Base-by-base conservation (phyloP, 768 basidiomycete species). In the Chalciporus chontae region DNA sequence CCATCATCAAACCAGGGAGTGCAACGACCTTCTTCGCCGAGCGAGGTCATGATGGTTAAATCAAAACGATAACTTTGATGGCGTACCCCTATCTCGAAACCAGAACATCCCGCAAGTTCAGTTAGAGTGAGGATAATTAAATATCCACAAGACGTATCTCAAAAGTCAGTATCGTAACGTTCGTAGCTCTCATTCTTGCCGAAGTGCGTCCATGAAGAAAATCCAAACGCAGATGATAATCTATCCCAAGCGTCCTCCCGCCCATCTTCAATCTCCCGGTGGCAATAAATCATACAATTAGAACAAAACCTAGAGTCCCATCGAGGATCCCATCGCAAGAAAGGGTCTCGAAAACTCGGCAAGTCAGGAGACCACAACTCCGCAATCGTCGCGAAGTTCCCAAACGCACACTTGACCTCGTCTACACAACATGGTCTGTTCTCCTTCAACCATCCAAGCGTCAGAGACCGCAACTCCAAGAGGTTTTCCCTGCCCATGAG, bases 401-500 rank as follows among this genome's bases (percentile, higher is more conserved):
- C 60, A 3, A 60, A 17, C 4, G 57, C 52, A 19, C 60, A 62
- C 44, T 50, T 59, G 36, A 62, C 29, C 23, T 62, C 38, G 27
- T 62, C 60, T 9, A 24, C 48, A 26, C 60, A 62, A 15, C 34
- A 62, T 7, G 52, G 44, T 11, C 57, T 44, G 11, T 31, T 36
- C 27, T 38, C 21, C 34, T 50, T 62, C 32, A 62, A 8, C 60
- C 60, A 63, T 11, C 51, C 52, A 34, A 62, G 60, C 1, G 57
- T 43, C 2, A 63, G 43, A 8, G 52, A 56, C 10, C 54, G 57
- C 18, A 62, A 34, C 47, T 62, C 60, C 10, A 57, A 40, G 17
- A 62, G 61, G 23, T 54, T 59, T 52, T 62, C 57, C n/a, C 57
- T 50, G 8, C 60, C 60, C 52, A 60, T 31, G 40, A 62, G 59